These are phyloP conservation scores for Marsdenia floribunda DNA, from an alignment of 257 asterid species.

Conservation along the genomic window DNA sequence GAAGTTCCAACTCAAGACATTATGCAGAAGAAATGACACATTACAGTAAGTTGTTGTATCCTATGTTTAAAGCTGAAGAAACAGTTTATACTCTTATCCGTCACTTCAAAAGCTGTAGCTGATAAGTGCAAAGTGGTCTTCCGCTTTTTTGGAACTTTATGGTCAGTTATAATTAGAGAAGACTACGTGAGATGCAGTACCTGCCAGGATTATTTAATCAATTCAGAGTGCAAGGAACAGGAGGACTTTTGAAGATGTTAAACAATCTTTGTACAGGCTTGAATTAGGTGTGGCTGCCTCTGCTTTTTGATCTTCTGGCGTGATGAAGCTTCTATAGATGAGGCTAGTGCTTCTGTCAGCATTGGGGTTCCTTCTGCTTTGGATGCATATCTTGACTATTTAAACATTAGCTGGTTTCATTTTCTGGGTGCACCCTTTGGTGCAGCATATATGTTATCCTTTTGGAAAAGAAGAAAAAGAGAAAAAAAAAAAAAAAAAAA, in stretches of 20 bases:
- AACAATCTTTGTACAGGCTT: neutral
- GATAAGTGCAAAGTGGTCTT: neutral
- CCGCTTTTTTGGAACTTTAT: neutral
- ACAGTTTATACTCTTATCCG: neutral
- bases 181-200: neutral
- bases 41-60: neutral
- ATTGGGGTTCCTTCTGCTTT: neutral
- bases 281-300: neutral
- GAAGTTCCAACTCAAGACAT: neutral
- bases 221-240: neutral
- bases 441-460: neutral
- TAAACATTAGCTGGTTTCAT: neutral
- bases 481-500: too few species aligned
- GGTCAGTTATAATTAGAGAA: neutral
- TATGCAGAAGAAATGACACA: neutral
- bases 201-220: neutral
- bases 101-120: neutral
- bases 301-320: neutral
- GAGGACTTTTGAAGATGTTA: neutral
- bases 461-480: too few species aligned
- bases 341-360: neutral
- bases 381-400: neutral
- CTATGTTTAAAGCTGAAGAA: neutral
- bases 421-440: neutral
- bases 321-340: neutral